Evolutionary conservation across 2,329 filamentous ascomycete species (phyloP), one percentile per base, ranked within the genome.

Genomic region (Pestalotiopsis sp.): DNA sequence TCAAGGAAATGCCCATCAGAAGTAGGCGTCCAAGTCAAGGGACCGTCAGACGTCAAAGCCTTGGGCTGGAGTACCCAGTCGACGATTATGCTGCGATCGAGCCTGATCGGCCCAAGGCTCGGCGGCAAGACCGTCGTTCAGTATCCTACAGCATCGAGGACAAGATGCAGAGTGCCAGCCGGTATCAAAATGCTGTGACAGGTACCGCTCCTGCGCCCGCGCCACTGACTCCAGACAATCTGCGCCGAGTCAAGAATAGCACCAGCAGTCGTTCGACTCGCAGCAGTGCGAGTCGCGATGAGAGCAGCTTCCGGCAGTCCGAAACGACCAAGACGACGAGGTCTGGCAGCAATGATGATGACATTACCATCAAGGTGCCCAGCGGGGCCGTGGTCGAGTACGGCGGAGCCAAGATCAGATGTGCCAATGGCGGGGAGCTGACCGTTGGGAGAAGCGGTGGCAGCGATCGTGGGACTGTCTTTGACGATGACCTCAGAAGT

Each of bases 301-400:
- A 91, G 68, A 91, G 88, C 77, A 89, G 90, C 67, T 90, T 86
- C 77, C 85, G 84, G 71, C 86, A 87, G 71, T 90, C 88, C 66
- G 87, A 87, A 36, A 89, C 88, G 0, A 91, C 89, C 13, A 84
- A 87, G 55, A 88, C 89, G 11, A 91, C 88, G 3, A 81, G 86
- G 41, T 87, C 86, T 17, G 85, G 83, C 68, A 83, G 85, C 65
- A 76, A 71, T 23, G 85, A 87, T 67, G 87, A 90, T 49, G 87
- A 90, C 70, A 81, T 90, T 68, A 91, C 87, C 17, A 90, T 91
- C 76, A 87, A 87, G 71, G 82, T 91, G 61, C 86, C 83, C 27
- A 87, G 87, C 13, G 82, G 81, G 39, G 85, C 87, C n/a, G 81
- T 85, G 25, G 84, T 91, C 67, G 85, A 86, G 71, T 82, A 90